Base-by-base conservation (phyloP, 2,329 filamentous ascomycete species). In the Xylogone sp. region DNA sequence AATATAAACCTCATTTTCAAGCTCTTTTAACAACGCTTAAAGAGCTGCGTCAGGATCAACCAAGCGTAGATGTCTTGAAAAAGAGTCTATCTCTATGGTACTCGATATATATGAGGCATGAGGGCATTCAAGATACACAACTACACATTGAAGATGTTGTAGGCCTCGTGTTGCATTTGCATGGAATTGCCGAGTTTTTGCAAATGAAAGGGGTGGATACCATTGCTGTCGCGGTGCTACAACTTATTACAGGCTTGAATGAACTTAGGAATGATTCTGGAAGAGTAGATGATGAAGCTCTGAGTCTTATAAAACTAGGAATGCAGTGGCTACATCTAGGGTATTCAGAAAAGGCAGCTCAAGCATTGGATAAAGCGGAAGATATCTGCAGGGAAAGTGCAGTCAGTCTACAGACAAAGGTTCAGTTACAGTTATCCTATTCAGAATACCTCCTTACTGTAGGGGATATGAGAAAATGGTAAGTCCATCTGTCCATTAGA, bases 391-490 rank as follows among this genome's bases (percentile, higher is more conserved):
- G 65, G 10, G 66, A 65, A 8, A 67, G 68, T 42, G 65, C 66
- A 1, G 58, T 75, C 2, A 72, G 75, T 2, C 67, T 69, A 9
- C 68, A 77, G 46, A 71, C 75, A 13, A 69, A 66, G 22, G 59
- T 86, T 13, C 73, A 75, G 29, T 87, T 87, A 65, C 80, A 91
- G 57, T 70, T 96, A 6, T 82, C 84, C 0, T 83, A 85, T 54
- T 84, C 88, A 0, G 89, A 96, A 65, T 90, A 91, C 65, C 75
- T 86, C 22, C 72, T 92, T 18, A 79, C 81, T 1, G 78, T 85
- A 12, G 87, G 86, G 9, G 82, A 84, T 46, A 70, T 81, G 16
- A 77, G 84, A 9, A 83, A 87, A 68, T 86, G 81, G 49, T 70
- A 69, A 51, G 67, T 68, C 21, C 60, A 69, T 50, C 60, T 77